phyloP scores from a whole-genome alignment of 1,139 yeast species.

The Lodderomyces theae region DNA sequence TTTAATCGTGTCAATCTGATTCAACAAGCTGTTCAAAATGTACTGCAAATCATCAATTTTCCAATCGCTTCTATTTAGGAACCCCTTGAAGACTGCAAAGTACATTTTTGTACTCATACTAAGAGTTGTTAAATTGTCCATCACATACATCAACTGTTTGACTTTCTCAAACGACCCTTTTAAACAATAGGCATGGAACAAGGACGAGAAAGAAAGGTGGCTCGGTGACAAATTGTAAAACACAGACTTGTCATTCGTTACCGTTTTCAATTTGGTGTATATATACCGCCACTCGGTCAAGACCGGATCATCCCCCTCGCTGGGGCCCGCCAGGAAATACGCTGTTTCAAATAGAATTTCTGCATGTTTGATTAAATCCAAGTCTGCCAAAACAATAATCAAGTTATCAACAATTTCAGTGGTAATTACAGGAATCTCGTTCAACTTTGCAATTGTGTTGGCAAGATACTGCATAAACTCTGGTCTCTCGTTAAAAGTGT shows the following conservation, averaged over 20 bases:
- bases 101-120: conserved; percentile 30
- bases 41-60: conserved; percentile 5
- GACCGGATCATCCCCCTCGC: conserved; percentile 18
- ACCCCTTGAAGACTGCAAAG: conserved; percentile 5
- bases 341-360: conserved; percentile 12
- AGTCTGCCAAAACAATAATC: conserved; percentile 9
- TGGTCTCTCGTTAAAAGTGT: conserved; percentile 11
- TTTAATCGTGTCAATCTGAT: conserved; percentile 5
- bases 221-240: conserved; percentile 22
- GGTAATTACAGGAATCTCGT: conserved; percentile 5
- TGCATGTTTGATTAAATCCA: conserved; percentile 12
- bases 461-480: conserved; percentile 8
- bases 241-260: conserved; percentile 18
- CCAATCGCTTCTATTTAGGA: conserved; percentile 5
- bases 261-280: conserved; percentile 24
- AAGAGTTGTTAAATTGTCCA: conserved; percentile 19
- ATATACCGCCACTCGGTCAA: conserved; percentile 19
- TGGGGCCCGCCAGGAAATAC: conserved; percentile 11
- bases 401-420: conserved; percentile 11
- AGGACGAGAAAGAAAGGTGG: conserved; percentile 27
- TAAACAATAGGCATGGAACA: conserved; percentile 17
- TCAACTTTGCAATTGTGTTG: conserved; percentile 8
- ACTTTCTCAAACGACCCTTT: conserved; percentile 15
- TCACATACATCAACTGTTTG: conserved; percentile 16
- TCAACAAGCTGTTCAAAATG: conserved; percentile 3